Evolutionary conservation across 441 rosid species (phyloP).

Genomic region (Capsella rubella): DNA sequence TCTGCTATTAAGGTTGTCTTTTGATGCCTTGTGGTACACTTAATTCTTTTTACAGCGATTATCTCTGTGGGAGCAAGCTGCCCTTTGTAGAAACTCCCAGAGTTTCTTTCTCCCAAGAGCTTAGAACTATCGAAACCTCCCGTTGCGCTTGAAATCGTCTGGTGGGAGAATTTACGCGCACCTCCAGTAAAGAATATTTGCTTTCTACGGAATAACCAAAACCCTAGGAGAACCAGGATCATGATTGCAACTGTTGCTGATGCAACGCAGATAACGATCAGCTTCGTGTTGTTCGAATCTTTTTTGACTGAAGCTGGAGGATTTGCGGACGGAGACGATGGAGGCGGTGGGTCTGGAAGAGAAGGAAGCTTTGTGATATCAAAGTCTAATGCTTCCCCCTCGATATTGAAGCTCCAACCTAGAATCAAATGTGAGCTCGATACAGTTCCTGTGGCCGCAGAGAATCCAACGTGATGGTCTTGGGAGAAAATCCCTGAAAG

Average conservation of each 20-base stretch:
- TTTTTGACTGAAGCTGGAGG: slow-evolving; percentile 18
- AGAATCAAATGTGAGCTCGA: slow-evolving; percentile 34
- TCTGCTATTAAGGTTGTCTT: slow-evolving; percentile 26
- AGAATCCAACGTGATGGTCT: slow-evolving; percentile 28
- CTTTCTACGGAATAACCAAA: not conserved
- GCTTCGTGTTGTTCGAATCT: not conserved
- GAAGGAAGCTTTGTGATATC: slow-evolving; percentile 43
- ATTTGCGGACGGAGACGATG: slow-evolving; percentile 9
- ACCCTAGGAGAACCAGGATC: not conserved
- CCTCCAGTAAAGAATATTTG: slow-evolving; percentile 18
- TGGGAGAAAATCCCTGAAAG: slow-evolving; percentile 30
- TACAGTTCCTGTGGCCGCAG: slow-evolving; percentile 32
- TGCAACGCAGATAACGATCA: slow-evolving; percentile 10
- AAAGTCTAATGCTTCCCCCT: slow-evolving; percentile 27
- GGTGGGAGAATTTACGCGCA: slow-evolving; percentile 28
- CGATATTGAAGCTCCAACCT: slow-evolving; percentile 43
- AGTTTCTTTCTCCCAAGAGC: slow-evolving; percentile 36
- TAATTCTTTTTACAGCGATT: slow-evolving; percentile 36
- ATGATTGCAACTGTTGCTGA: slow-evolving; percentile 13
- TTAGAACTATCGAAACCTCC: slow-evolving; percentile 25
- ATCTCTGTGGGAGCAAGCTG: slow-evolving; percentile 31
- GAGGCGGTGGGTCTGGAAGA: slow-evolving; percentile 19
- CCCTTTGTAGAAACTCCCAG: slow-evolving; percentile 38
- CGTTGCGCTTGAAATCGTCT: slow-evolving; percentile 34
- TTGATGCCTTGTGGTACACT: slow-evolving; percentile 40